Base-by-base conservation (phyloP, 306 rosid genomes). In the Acacia acuminata region DNA sequence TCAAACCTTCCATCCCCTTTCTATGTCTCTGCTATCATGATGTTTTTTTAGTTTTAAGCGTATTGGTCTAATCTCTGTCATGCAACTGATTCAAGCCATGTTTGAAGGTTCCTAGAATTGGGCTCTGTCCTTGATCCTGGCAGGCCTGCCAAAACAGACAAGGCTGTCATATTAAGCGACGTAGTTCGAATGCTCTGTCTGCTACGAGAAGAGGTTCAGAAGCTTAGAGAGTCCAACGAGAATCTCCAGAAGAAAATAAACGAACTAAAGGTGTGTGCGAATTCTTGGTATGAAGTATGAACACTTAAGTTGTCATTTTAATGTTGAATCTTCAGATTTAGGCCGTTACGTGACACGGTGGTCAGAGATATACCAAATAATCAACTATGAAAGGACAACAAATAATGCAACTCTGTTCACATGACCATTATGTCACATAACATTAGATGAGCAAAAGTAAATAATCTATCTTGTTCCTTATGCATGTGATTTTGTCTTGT, bases 131-230 rank as follows among this genome's bases (percentile, higher is more conserved):
- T 92, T 74, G 90, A 87, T 47, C 93, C 97, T 81, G 94, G 86
- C 83, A 89, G 90, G 82, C 86, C 95, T 86, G 85, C 90, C 79
- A 94, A 92, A 78, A 87, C 80, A 88, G 98, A 92, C 90, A 94
- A 92, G 90, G 89, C 77, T 78, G 87, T 77, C 69, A 84, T 94
- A 66, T 83, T 94, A 87, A 83, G 92, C 6, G 95, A 92, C 69
- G 97, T 95, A 64, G 88, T 77, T 77, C 89, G 88, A 38, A 55
- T 86, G 85, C 87, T 94, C 65, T 82, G 80, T 69, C 97, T 91
- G 73, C 76, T 94, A 40, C 87, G 92, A 44, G 91, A 12, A 17
- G 94, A 94, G 65, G 85, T 88, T 53, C 85, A 83, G 80, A 88
- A 90, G 69, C 89, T 94, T 5, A 86, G 82, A 83, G 93, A 88